A percentile compares a stretch with the other conserved stretches of the same genome.
These are phyloP conservation scores for Apiospora pterosperma DNA, from an alignment of 2,329 filamentous ascomycete species.

Conservation along the genomic window DNA sequence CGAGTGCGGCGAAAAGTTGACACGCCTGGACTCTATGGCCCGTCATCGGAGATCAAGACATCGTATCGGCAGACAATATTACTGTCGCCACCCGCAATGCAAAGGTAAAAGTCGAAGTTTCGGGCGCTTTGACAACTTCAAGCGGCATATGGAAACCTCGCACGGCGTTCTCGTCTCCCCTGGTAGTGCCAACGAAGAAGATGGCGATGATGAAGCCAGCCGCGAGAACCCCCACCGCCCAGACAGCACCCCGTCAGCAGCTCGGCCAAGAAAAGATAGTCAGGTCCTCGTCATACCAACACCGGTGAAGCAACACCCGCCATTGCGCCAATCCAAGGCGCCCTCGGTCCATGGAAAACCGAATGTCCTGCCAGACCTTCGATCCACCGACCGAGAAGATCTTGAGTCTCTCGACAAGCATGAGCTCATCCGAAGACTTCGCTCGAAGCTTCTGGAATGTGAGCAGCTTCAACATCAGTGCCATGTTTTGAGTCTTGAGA, in stretches of 20 bases:
- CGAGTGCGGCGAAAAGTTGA: neutral
- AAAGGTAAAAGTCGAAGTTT: neutral
- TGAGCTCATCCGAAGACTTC: neutral
- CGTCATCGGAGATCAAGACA: neutral
- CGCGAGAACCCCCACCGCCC: neutral
- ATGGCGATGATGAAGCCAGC: neutral
- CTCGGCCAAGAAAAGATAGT: neutral
- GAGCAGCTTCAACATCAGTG: conserved; percentile 4
- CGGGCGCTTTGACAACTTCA: conserved; percentile 3
- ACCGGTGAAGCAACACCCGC: neutral
- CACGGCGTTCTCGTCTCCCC: neutral
- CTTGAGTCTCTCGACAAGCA: conserved; percentile 1
- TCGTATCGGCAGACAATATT: neutral
- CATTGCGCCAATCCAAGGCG: neutral
- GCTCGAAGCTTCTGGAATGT: neutral
- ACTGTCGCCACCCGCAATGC: neutral
- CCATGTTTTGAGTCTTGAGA: conserved; percentile 1
- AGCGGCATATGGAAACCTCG: neutral
- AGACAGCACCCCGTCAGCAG: neutral
- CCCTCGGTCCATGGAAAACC: neutral
- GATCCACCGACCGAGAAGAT: neutral
- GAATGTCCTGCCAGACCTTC: neutral
- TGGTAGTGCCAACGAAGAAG: neutral
- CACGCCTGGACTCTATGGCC: conserved; percentile 1
- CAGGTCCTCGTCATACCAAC: neutral